Percentiles rank a stretch among this genome's conserved stretches.
Evolutionary conservation across 192 early-diverging fungal genomes (phyloP).

Genomic region (Backusella psychrophila): DNA sequence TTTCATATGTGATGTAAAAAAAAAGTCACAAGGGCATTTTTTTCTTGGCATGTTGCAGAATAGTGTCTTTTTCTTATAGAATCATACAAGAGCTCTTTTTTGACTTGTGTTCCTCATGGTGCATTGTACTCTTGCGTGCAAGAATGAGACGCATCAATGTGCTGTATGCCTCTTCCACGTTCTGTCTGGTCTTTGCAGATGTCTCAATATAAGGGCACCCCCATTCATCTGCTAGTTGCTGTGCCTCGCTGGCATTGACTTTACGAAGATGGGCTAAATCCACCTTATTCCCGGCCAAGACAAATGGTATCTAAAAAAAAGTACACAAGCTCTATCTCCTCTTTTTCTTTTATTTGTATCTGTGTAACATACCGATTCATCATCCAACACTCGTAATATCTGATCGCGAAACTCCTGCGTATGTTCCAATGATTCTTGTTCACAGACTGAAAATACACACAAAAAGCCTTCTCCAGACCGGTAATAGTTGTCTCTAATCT

Average conservation of each 20-base stretch:
- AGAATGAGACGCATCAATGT: constrained; percentile 76
- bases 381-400: constrained; percentile 80
- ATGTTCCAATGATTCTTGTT: constrained; percentile 77
- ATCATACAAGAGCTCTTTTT: constrained; percentile 38
- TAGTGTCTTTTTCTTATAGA: constrained; percentile 19
- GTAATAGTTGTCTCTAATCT: constrained; percentile 87
- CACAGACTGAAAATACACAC: constrained; percentile 81
- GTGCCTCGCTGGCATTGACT: constrained; percentile 58
- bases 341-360: background rate
- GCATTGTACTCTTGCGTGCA: constrained; percentile 53
- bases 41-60: background rate
- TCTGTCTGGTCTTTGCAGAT: constrained; percentile 72
- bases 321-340: background rate
- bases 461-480: constrained; percentile 83
- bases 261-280: constrained; percentile 62
- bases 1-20: background rate
- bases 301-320: constrained; percentile 62
- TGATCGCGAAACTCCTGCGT: constrained; percentile 86
- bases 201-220: constrained; percentile 71
- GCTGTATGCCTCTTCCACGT: constrained; percentile 76
- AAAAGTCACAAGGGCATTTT: background rate
- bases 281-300: constrained; percentile 80
- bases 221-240: constrained; percentile 62
- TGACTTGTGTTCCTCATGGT: constrained; percentile 21
- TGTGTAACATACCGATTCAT: constrained; percentile 52